Conservation (phyloP, 345 rosid species). For the Ailanthus altissimus region DNA sequence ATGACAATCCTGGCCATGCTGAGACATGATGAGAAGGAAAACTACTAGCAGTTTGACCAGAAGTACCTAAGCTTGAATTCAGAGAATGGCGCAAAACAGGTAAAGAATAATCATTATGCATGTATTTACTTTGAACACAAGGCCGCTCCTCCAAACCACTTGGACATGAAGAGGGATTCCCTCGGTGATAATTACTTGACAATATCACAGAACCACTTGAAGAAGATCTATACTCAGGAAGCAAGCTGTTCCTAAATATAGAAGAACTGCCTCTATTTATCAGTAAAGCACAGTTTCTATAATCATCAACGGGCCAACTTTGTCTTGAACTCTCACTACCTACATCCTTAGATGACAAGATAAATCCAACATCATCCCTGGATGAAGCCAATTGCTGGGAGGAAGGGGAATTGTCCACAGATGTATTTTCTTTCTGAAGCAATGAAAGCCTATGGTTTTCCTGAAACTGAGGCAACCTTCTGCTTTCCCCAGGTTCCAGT, state of each 20-base stretch:
- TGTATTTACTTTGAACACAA: slow-evolving; percentile 12
- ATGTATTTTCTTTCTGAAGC: slow-evolving; percentile 24
- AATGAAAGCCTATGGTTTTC: slow-evolving; percentile 32
- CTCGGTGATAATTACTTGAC: slow-evolving; percentile 29
- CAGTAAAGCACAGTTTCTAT: slow-evolving; percentile 38
- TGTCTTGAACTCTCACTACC: slow-evolving; percentile 38
- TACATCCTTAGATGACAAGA: slow-evolving; percentile 36
- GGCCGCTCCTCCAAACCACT: slow-evolving; percentile 28
- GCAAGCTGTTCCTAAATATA: slow-evolving; percentile 38
- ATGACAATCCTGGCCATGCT: slow-evolving; percentile 38
- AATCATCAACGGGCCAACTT: slow-evolving; percentile 34
- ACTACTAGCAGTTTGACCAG: slow-evolving; percentile 19
- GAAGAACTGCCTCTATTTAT: slow-evolving; percentile 37
- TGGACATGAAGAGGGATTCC: slow-evolving; percentile 30
- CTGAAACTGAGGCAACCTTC: slow-evolving; percentile 27
- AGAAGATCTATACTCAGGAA: slow-evolving; percentile 46
- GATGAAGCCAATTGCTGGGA: slow-evolving; percentile 33
- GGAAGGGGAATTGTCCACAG: slow-evolving; percentile 27
- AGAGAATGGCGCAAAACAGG: slow-evolving; percentile 1
- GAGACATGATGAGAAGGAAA: slow-evolving; percentile 29
- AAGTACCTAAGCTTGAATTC: slow-evolving; percentile 23
- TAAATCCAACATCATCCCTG: slow-evolving; percentile 38
- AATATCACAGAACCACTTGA: slow-evolving; percentile 33
- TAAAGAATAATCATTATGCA: slow-evolving; percentile 5
- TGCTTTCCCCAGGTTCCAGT: slow-evolving; percentile 29